Conservation (phyloP, 1,284 basidiomycete species). For the Austroboletus niveus region DNA sequence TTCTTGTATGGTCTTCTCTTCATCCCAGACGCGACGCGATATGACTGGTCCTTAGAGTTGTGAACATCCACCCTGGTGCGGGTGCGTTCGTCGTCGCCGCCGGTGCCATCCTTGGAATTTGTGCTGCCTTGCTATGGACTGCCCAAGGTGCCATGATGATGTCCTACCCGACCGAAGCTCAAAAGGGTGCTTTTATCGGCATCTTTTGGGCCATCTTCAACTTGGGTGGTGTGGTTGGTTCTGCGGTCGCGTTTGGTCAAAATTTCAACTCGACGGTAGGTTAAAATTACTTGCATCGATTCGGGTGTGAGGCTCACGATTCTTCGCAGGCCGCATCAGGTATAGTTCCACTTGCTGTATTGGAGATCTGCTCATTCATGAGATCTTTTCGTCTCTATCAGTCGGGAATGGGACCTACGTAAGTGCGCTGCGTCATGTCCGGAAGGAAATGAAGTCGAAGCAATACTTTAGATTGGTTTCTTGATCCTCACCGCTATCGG, state of each 20-base stretch:
- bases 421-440: slow-evolving; percentile 20
- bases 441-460: not conserved
- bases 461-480: slow-evolving; percentile 59
- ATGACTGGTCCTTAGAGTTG: slow-evolving; percentile 40
- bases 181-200: slow-evolving; percentile 79
- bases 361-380: no score
- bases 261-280: slow-evolving; percentile 40
- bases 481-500: slow-evolving; percentile 67
- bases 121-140: slow-evolving; percentile 84
- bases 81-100: slow-evolving; percentile 70
- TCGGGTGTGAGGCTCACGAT: no score
- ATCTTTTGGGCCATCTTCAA: slow-evolving; percentile 81
- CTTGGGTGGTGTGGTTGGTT: slow-evolving; percentile 67
- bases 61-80: slow-evolving; percentile 64
- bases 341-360: slow-evolving; percentile 14
- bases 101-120: slow-evolving; percentile 80
- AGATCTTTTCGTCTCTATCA: slow-evolving; percentile 15
- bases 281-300: no score
- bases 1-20: slow-evolving; percentile 51
- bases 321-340: slow-evolving; percentile 30
- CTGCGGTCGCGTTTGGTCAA: slow-evolving; percentile 59
- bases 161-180: slow-evolving; percentile 72
- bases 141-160: slow-evolving; percentile 85
- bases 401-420: slow-evolving; percentile 65
- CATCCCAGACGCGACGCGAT: no score